Percentiles rank a stretch among this genome's conserved stretches.
Evolutionary conservation across 768 basidiomycete species (phyloP).

Genomic region (Boletellus ananiceps): DNA sequence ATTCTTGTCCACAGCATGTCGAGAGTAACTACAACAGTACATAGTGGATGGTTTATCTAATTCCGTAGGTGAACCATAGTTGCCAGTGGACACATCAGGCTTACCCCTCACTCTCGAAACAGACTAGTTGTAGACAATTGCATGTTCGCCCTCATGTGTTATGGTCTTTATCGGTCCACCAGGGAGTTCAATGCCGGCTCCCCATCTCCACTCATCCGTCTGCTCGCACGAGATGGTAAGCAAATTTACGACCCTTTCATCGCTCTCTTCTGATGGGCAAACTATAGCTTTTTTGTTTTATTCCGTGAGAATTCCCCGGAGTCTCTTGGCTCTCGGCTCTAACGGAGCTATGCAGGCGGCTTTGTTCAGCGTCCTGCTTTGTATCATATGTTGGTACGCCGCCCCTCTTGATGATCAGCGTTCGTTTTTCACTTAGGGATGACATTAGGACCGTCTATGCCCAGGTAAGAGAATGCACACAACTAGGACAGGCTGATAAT

Average conservation of each 20-base stretch:
- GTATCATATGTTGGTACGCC: constrained; percentile 16
- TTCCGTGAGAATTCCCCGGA: constrained; percentile 2
- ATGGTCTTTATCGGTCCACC: constrained; percentile 2
- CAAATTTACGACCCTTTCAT: not conserved
- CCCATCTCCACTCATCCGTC: constrained; percentile 4
- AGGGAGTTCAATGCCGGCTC: not conserved
- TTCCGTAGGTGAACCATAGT: constrained; percentile 8
- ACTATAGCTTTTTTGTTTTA: constrained; percentile 15
- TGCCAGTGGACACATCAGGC: no score
- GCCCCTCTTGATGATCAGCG: not conserved
- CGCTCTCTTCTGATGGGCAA: not conserved
- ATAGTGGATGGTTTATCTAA: constrained; percentile 11
- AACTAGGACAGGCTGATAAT: not conserved
- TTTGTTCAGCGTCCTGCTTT: constrained; percentile 8
- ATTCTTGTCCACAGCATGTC: not conserved
- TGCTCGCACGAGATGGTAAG: constrained; percentile 11
- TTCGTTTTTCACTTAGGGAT: not conserved
- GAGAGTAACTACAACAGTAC: not conserved
- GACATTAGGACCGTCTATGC: constrained; percentile 9
- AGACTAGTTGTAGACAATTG: constrained; percentile 16
- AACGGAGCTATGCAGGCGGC: constrained; percentile 3
- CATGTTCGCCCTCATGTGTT: constrained; percentile 5
- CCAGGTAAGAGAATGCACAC: constrained; percentile 1
- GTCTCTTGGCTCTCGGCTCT: no score
- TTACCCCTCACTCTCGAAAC: not conserved